Evolutionary conservation across 2,329 filamentous ascomycete species (phyloP), one percentile per base, ranked within the genome.

Genomic region (Neofusicoccum laricinum): DNA sequence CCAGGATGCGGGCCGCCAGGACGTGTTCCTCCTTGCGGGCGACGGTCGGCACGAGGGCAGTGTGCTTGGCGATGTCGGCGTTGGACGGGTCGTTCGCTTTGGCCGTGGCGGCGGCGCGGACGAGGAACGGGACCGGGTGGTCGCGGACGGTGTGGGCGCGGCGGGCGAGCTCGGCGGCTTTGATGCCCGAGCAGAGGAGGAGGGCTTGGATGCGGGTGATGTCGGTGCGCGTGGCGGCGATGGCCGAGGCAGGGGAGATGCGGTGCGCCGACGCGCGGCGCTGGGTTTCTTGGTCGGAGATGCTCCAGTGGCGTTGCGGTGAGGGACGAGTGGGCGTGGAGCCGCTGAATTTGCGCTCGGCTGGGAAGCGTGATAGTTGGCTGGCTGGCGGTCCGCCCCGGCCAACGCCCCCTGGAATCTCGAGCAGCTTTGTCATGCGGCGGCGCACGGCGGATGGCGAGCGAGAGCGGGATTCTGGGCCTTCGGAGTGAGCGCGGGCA

Each of bases 141-240:
- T 71, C 66, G 14, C 75, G 74, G 0, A 73, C 67, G 40, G 82
- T 81, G 49, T 88, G 78, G 3, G 90, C 88, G 51, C 89, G 86
- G 3, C 88, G 85, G 32, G 84, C 83, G 63, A 97, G 91, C 72
- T 95, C 91, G 71, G 88, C 88, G 0, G 94, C 93, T 78, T 96
- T 96, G 72, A 97, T 88, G n/a, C 93, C 93, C 0, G 92, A 92
- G 67, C 89, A 90, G 21, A 96, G 81, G 45, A 97, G 85, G 8
- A 96, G 82, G 0, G 92, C 86, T 64, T 88, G 85, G 2, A 93
- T 84, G n/a, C 92, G 88, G 15, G 90, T 90, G 61, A 96, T 85
- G 69, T 97, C 94, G n/a, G 86, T 69, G 85, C 87, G 10, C 84
- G 72, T 73, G 19, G 73, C 68, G n/a, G 67, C 65, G 8, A 69